Percentiles rank a stretch among this genome's conserved stretches.
phyloP scores from a whole-genome alignment of 495 filamentous ascomycete species.

The Trichoderma parareesei region DNA sequence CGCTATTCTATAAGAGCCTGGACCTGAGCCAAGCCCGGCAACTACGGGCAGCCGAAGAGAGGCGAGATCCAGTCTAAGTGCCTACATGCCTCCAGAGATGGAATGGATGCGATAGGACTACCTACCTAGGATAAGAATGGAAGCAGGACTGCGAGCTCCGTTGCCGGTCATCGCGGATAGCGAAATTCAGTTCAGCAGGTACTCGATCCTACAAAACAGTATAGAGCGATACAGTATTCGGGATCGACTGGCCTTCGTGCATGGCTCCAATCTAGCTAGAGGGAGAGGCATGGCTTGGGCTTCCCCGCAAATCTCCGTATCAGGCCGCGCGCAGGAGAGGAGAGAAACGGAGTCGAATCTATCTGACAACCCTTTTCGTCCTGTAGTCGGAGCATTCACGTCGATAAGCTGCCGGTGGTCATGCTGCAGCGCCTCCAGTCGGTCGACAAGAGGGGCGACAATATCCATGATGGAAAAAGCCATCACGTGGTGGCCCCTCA shows the following conservation, averaged over 20 bases:
- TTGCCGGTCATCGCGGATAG: not conserved
- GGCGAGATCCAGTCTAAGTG: not conserved
- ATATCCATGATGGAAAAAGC: no score
- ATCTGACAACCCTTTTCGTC: no score
- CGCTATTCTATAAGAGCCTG: not conserved
- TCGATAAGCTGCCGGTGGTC: no score
- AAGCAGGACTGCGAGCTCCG: not conserved
- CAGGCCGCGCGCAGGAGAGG: not conserved
- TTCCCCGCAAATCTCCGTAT: conserved; percentile 3
- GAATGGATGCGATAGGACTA: not conserved
- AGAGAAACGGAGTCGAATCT: not conserved
- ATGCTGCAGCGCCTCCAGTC: not conserved
- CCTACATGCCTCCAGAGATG: not conserved
- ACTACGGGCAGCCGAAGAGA: conserved; percentile 7
- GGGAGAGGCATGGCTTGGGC: not conserved
- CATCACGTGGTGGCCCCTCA: not conserved
- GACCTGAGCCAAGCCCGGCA: not conserved
- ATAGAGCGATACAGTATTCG: not conserved
- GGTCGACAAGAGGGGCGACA: not conserved
- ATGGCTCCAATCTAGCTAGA: not conserved
- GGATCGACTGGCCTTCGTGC: not conserved
- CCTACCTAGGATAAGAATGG: no score
- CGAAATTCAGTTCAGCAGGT: not conserved
- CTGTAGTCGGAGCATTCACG: no score
- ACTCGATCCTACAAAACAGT: not conserved